A percentile compares a stretch with the other conserved stretches of the same genome.
Evolutionary conservation across 148 eudicot species (phyloP).

Genomic region (Cornus kousa): DNA sequence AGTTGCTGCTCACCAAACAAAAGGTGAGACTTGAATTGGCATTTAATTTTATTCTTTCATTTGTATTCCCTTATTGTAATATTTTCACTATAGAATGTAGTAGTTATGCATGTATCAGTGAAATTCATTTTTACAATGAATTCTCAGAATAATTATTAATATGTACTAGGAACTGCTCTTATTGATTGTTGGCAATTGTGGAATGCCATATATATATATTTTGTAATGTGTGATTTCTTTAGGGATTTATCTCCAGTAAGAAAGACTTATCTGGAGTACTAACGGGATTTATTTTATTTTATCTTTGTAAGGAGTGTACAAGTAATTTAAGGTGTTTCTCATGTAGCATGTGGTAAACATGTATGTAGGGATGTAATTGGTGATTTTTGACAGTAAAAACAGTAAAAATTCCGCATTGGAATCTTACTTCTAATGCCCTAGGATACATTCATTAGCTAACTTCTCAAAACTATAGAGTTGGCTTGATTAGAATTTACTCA

Average conservation of each 20-base stretch:
- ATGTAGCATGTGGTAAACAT: too few species aligned
- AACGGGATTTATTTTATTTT: background rate
- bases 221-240: slow-evolving; percentile 1
- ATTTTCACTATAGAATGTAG: background rate
- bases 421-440: too few species aligned
- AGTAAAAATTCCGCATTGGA: too few species aligned
- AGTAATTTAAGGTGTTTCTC: background rate
- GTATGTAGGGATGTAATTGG: too few species aligned
- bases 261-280: background rate
- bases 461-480: too few species aligned
- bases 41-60: background rate
- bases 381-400: too few species aligned
- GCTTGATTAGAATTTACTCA: too few species aligned
- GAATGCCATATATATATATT: background rate
- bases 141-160: too few species aligned
- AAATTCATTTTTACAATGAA: background rate
- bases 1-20: slow-evolving; percentile 45
- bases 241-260: background rate
- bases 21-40: slow-evolving; percentile 44
- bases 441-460: too few species aligned
- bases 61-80: background rate
- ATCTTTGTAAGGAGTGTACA: background rate
- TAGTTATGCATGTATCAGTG: too few species aligned
- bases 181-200: background rate
- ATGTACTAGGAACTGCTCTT: background rate